Base-by-base conservation (phyloP, 495 filamentous ascomycete genomes). In the Pyrenula aspistea region DNA sequence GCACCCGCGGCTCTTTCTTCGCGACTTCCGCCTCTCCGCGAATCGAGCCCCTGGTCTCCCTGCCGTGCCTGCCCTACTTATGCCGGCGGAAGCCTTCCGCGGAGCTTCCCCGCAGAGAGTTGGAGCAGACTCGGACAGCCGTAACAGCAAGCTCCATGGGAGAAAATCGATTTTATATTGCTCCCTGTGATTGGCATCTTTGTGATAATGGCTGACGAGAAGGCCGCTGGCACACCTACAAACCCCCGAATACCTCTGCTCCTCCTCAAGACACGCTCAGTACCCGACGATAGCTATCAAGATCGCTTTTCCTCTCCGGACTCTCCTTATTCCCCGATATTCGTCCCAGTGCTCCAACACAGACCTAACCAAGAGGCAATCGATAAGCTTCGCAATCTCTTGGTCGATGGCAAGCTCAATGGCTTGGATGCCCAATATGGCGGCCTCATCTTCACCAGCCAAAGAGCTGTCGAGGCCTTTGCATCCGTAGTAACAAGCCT, bases 391-490 rank as follows among this genome's bases (percentile, higher is more conserved):
- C 65, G 68, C 52, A 47, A 63, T 3, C 62, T 75, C 31, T 68
- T 85, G 59, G 58, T 58, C 19, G 58, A 61, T 19, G 67, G 67
- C 36, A 61, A 61, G 25, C 62, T 75, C 49, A 1, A 53, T 55
- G 25, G 57, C 57, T 8, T 15, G 15, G 8, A 42, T 10, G 59
- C 69, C 53, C 67, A 72, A 57, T 95, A 95, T 68, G 89, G 89
- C 12, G 91, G 88, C 1, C 65, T 96, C 53, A 87, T 96, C 52
- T 94, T 98, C 67, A 98, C 93, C 0, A 95, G 89, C 19, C 94
- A 97, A 65, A 81, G 94, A 20, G 88, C 93, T 3, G 93, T 96
- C 11, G 93, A 96, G 62, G 91, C 83, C 1, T 91, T 95, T 60
- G 73, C 81, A 11, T 65, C 74, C 25, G 73, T 91, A n/a, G 73